phyloP scores from a whole-genome alignment of 2,329 filamentous ascomycete genomes.

The Fusarium citri region DNA sequence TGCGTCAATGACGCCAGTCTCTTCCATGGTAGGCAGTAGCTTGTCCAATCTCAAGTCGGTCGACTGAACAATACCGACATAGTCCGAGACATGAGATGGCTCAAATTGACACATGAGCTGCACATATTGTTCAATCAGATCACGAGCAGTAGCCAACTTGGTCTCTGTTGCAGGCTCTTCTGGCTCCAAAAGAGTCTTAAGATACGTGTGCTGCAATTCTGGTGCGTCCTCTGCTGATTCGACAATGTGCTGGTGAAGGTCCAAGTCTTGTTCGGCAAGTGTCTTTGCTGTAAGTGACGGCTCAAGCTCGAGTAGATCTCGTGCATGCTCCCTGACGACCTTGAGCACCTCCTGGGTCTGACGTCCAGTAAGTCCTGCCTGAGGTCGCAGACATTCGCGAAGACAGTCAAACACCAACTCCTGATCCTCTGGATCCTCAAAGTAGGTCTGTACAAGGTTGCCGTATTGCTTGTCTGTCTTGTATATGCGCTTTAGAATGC shows the following conservation, averaged over 20 bases:
- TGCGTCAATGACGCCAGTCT: conserved; percentile 89
- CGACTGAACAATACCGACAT: conserved; percentile 79
- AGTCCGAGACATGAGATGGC: conserved; percentile 84
- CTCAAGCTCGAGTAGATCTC: conserved; percentile 74
- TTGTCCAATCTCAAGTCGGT: conserved; percentile 83
- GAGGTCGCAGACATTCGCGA: conserved; percentile 75
- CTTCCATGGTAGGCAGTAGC: conserved; percentile 88
- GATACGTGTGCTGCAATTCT: conserved; percentile 79
- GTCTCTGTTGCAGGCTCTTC: conserved; percentile 51
- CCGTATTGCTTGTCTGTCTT: conserved; percentile 82
- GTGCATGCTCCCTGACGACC: conserved; percentile 74
- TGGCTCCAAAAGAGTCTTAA: conserved; percentile 80
- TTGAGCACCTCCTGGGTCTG: conserved; percentile 78
- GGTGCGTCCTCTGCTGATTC: conserved; percentile 69
- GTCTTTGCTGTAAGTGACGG: conserved; percentile 73
- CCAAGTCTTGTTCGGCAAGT: conserved; percentile 69
- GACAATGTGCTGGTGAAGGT: conserved; percentile 75
- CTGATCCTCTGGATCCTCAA: conserved; percentile 84
- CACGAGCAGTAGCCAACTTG: conserved; percentile 58
- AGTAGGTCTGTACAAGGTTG: conserved; percentile 81
- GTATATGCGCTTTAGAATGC: conserved; percentile 91
- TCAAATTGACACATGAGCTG: conserved; percentile 92
- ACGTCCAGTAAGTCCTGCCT: conserved; percentile 71
- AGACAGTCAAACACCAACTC: conserved; percentile 84
- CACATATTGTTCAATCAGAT: conserved; percentile 85